phyloP scores from a whole-genome alignment of 805 yeast genomes.

The Ogataea saltuana region DNA sequence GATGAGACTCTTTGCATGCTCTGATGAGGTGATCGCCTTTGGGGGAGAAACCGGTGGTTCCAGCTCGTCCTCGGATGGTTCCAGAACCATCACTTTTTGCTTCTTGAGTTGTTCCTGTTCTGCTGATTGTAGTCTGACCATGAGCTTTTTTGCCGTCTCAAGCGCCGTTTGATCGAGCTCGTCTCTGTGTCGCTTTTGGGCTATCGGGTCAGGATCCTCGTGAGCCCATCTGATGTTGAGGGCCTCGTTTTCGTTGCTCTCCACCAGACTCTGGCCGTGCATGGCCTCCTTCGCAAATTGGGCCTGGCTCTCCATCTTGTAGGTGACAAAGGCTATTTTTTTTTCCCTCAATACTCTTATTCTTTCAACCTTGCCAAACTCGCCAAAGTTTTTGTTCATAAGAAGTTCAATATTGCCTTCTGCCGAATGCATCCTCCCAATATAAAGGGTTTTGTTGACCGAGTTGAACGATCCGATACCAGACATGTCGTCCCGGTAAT shows the following conservation, averaged over 20 bases:
- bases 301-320: constrained; percentile 65
- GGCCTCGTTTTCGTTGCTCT: constrained; percentile 56
- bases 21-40: neutral
- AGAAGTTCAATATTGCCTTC: constrained; percentile 39
- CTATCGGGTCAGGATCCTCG: constrained; percentile 79
- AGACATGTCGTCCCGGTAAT: constrained; percentile 88
- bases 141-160: constrained; percentile 49
- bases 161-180: constrained; percentile 53
- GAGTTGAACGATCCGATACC: constrained; percentile 83
- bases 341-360: constrained; percentile 60
- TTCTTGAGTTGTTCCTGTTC: constrained; percentile 15
- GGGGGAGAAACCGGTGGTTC: neutral
- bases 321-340: constrained; percentile 80
- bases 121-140: constrained; percentile 36
- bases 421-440: constrained; percentile 57
- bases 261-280: constrained; percentile 70
- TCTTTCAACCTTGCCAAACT: constrained; percentile 75
- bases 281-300: constrained; percentile 96
- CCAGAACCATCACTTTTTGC: constrained; percentile 27
- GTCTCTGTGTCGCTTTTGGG: constrained; percentile 50
- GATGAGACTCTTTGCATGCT: neutral
- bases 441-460: constrained; percentile 72
- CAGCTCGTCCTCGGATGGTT: constrained; percentile 18
- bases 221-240: constrained; percentile 83
- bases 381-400: constrained; percentile 56